Base-by-base conservation (phyloP, 2,329 filamentous ascomycete genomes). In the Fusarium sp. region DNA sequence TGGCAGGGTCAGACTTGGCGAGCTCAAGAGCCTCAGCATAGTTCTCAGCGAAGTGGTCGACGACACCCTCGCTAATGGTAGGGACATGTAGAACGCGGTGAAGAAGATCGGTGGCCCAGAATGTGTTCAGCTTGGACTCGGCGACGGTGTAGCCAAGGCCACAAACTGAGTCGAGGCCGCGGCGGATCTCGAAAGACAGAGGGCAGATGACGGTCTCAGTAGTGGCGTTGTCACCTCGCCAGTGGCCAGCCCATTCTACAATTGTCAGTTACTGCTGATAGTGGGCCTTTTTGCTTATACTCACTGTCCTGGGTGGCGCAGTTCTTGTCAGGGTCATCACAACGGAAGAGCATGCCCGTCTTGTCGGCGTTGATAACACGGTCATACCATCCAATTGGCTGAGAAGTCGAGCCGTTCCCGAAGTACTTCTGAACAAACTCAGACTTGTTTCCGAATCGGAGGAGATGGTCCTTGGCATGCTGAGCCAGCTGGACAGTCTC, bases 151-250 rank as follows among this genome's bases (percentile, higher is more conserved):
- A 92, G 50, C 90, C 90, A 20, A 85, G 80, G 26, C 83, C 84
- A 77, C 91, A 92, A 73, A 92, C 82, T 29, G 84, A 83, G 50
- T 84, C 81, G 10, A 92, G 84, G 21, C 83, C 84, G 35, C 83
- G 84, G 48, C 90, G 87, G 46, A 83, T 83, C 37, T 80, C 74
- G 77, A 88, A 92, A 3, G 89, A 91, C 3, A 86, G 81, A 8
- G 85, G 83, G 78, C 90, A 92, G 77, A 92, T 92, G 68, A 92
- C 90, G 4, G 90, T 92, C 77, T 92, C 89, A 2, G 83, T 78
- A 5, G 89, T 88, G 4, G 85, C 89, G 64, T 92, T 92, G 26
- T 77, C 74, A 42, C 90, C 90, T 56, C 91, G 87, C 86, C 86
- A 91, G 81, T 92, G 90, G 33, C 90, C 90, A 44, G 83, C 90